Base-by-base conservation (phyloP, 306 rosid species). In the Vicia faba region DNA sequence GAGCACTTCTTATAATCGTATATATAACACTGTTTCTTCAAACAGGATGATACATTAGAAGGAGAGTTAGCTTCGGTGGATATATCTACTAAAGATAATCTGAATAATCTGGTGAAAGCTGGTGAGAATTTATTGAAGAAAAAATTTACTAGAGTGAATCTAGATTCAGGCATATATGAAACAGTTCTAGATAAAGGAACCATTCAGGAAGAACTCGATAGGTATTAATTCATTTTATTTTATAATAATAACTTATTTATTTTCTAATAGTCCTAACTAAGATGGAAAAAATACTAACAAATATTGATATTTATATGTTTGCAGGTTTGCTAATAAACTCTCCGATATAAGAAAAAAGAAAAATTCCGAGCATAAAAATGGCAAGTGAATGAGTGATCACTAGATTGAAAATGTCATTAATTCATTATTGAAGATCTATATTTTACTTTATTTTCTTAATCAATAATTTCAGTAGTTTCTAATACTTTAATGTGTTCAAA, bases 271-370 rank as follows among this genome's bases (percentile, higher is more conserved):
- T 11, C 23, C 29, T 1, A 35, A 39, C 26, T 12, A 28, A 43
- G 11, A 16, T 7, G 7, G n/a, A 5, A 18, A 46, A 12, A 13
- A 12, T 8, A 13, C 6, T 7, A 10, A 45, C 10, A 62, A 61
- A 10, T 20, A 53, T 0, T 23, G 8, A n/a, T 55, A 33, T 26
- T 13, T 36, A 15, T 14, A 40, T 74, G 18, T 13, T 59, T 48
- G 69, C 55, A 86, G 91, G 71, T 81, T 83, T 76, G 91, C 88
- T 2, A 64, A 55, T 25, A 31, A 12, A 36, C 88, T 86, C 31
- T 78, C 84, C 0, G 53, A 76, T 0, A 81, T 74, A 59, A 78
- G 61, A 68, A 86, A 83, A 43, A 40, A 31, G 31, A 69, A 75
- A 43, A 68, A 74, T 13, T 51, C 64, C 2, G 72, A 62, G 0